Evolutionary conservation across 139 green algal genomes (phyloP).

Genomic region (Edaphochlamys debaryana): DNA sequence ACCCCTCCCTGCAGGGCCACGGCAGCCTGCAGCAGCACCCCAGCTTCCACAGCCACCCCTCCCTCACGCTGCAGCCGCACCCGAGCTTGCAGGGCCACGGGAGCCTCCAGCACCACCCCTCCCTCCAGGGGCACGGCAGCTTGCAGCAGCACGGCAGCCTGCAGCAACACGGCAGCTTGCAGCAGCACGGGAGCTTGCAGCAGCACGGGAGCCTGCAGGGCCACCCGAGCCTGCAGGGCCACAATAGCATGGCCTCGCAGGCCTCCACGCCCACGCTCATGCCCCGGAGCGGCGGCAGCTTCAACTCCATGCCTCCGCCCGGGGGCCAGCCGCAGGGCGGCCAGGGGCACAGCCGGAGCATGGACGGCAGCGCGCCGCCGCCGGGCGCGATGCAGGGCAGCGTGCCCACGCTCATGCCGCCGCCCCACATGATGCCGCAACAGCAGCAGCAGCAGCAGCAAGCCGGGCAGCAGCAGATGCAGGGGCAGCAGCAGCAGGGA

Average conservation of each 20-base stretch:
- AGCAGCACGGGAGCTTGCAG: neutral
- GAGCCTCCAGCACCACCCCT: neutral
- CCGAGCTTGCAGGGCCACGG: neutral
- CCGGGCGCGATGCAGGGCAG: neutral
- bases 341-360: neutral
- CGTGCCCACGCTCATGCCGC: neutral
- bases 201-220: neutral
- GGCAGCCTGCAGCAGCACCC: neutral
- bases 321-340: neutral
- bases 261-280: neutral
- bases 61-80: conserved; percentile 2
- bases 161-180: no score
- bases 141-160: neutral
- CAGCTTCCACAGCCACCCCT: neutral
- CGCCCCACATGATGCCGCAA: no score
- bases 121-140: neutral
- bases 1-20: neutral
- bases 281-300: neutral
- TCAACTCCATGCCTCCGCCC: neutral
- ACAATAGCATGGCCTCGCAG: no score
- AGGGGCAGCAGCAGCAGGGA: neutral
- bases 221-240: neutral
- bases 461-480: neutral
- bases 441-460: conserved; percentile 5
- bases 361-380: neutral